Conservation (phyloP, 2,329 filamentous ascomycete genomes). For the Decorospora gaudefroyi region DNA sequence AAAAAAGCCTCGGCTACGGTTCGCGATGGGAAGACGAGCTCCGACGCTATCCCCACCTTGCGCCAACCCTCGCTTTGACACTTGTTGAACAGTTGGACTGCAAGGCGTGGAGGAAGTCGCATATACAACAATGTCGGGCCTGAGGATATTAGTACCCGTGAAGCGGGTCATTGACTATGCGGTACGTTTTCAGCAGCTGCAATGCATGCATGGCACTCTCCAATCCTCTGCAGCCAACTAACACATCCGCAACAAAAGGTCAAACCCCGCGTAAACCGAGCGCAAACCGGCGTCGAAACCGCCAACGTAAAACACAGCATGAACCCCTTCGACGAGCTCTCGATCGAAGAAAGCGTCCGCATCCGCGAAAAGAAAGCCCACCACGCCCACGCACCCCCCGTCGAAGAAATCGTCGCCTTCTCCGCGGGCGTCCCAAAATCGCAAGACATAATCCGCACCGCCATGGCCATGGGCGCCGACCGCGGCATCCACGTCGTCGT, state of each 20-base stretch:
- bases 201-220: neutral
- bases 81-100: neutral
- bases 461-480: slow-evolving; percentile 99
- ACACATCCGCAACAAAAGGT: slow-evolving; percentile 52
- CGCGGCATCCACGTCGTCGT: slow-evolving; percentile 75
- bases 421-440: slow-evolving; percentile 87
- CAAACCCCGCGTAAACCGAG: slow-evolving; percentile 71
- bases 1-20: slow-evolving; percentile 19
- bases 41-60: slow-evolving; percentile 17
- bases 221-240: neutral
- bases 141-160: slow-evolving; percentile 61
- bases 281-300: slow-evolving; percentile 86
- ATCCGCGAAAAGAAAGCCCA: slow-evolving; percentile 78
- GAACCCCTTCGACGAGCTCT: slow-evolving; percentile 99
- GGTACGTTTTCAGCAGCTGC: slow-evolving; percentile 42
- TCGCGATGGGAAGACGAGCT: slow-evolving; percentile 7
- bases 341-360: slow-evolving; percentile 92
- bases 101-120: slow-evolving; percentile 2
- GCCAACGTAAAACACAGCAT: slow-evolving; percentile 94
- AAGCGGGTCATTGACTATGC: slow-evolving; percentile 65
- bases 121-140: slow-evolving; percentile 49
- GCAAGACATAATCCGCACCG: slow-evolving; percentile 86
- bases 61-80: neutral
- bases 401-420: slow-evolving; percentile 90
- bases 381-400: slow-evolving; percentile 46